Percentiles rank a stretch among this genome's conserved stretches.
Conservation (phyloP, 75 land plant genomes). For the Sequoia sempervirens region DNA sequence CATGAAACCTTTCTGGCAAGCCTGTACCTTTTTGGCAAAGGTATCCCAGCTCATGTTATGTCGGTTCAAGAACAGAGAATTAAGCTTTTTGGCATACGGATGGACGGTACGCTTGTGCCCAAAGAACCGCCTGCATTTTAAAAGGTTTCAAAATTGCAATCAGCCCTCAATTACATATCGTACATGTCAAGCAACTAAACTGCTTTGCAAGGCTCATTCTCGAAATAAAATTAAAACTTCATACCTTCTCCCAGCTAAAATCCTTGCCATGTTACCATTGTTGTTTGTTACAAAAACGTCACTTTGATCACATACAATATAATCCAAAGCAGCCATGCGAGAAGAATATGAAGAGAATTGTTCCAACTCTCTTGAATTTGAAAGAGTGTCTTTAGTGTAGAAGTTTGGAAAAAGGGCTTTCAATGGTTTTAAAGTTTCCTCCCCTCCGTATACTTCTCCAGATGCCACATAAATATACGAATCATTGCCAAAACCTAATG, state of each 20-base stretch:
- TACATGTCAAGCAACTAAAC: not conserved
- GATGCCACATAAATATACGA: conserved; percentile 91
- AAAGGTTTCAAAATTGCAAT: not conserved
- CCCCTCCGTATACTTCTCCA: conserved; percentile 98
- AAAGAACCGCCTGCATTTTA: conserved; percentile 58
- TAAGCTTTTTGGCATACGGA: conserved; percentile 79
- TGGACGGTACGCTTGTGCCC: conserved; percentile 91
- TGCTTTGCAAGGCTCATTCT: not conserved
- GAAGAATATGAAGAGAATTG: conserved; percentile 76
- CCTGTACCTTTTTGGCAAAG: conserved; percentile 61
- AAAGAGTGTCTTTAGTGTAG: conserved; percentile 87
- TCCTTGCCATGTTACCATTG: conserved; percentile 98
- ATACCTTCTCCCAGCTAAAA: conserved; percentile 96
- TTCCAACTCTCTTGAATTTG: conserved; percentile 49
- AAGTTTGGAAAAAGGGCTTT: conserved; percentile 87
- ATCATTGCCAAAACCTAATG: conserved; percentile 81
- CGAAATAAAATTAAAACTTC: not conserved
- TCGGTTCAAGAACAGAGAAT: conserved; percentile 49
- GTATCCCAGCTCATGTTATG: conserved; percentile 67
- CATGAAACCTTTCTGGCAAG: conserved; percentile 80
- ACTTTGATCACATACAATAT: conserved; percentile 90
- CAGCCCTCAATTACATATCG: not conserved
- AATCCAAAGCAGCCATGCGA: conserved; percentile 94
- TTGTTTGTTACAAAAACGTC: conserved; percentile 98
- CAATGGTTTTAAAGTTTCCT: conserved; percentile 79